Evolutionary conservation across 1,284 basidiomycete genomes (phyloP).

Genomic region (Tilletia horrida): DNA sequence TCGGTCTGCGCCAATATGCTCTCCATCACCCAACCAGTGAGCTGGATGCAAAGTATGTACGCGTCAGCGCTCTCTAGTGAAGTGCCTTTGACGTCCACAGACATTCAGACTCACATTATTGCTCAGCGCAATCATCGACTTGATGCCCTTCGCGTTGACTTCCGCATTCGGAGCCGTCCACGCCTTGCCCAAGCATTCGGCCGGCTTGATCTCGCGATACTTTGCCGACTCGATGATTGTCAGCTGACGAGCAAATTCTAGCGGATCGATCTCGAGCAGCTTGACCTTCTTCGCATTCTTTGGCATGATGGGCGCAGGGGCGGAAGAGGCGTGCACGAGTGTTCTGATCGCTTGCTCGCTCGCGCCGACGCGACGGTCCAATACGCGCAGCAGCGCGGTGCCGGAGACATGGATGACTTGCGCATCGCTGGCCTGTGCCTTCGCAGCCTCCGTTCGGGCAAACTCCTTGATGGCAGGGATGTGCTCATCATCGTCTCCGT

Average conservation of each 20-base stretch:
- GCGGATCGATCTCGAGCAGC: slow-evolving; percentile 78
- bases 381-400: slow-evolving; percentile 43
- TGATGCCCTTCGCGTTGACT: slow-evolving; percentile 68
- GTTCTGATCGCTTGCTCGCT: slow-evolving; percentile 44
- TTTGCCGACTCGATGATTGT: slow-evolving; percentile 86
- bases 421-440: slow-evolving; percentile 33
- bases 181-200: slow-evolving; percentile 73
- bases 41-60: neutral
- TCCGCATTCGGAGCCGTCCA: slow-evolving; percentile 51
- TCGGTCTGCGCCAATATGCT: slow-evolving; percentile 80
- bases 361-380: slow-evolving; percentile 51
- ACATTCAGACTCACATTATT: slow-evolving; percentile 61
- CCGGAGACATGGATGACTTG: slow-evolving; percentile 39
- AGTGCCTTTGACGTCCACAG: neutral
- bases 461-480: slow-evolving; percentile 53
- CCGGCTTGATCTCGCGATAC: slow-evolving; percentile 82
- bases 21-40: slow-evolving; percentile 91
- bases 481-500: slow-evolving; percentile 52
- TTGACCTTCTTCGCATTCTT: slow-evolving; percentile 73
- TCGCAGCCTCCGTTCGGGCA: slow-evolving; percentile 49
- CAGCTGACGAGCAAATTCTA: slow-evolving; percentile 88
- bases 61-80: neutral
- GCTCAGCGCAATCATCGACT: slow-evolving; percentile 82
- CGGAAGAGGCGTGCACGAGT: slow-evolving; percentile 46
- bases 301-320: slow-evolving; percentile 68